Conservation (phyloP, 2,329 filamentous ascomycete species). For the Acarospora socialis region DNA sequence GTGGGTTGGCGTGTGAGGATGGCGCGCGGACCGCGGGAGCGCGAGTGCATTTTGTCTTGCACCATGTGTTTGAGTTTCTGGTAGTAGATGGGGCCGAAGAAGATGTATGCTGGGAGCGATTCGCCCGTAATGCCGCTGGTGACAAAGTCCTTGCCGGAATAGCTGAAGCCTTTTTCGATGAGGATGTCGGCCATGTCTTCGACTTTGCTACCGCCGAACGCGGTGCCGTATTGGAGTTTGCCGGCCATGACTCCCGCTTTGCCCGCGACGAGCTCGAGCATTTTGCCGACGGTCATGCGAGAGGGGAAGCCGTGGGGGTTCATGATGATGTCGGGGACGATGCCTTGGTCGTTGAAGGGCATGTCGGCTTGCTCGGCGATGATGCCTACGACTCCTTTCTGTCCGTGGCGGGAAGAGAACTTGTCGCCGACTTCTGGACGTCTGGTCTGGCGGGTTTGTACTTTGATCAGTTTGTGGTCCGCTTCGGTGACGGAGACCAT, state of each 20-base stretch:
- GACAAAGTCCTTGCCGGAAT: conserved; percentile 94
- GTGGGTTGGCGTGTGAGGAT: conserved; percentile 92
- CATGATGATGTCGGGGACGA: conserved; percentile 99
- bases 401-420: conserved; percentile 94
- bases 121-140: conserved; percentile 93
- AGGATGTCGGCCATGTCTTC: conserved; percentile 80
- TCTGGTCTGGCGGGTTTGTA: conserved; percentile 90
- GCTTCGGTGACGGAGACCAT: conserved; percentile 82
- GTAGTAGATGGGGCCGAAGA: conserved; percentile 98
- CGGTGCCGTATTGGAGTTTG: conserved; percentile 77
- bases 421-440: conserved; percentile 94
- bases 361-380: conserved; percentile 95
- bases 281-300: conserved; percentile 97
- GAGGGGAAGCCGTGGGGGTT: conserved; percentile 99
- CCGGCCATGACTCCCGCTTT: conserved; percentile 84
- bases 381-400: conserved; percentile 94
- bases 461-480: conserved; percentile 77
- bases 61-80: conserved; percentile 99
- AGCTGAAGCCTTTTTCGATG: conserved; percentile 80
- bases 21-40: conserved; percentile 74
- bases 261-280: conserved; percentile 85
- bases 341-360: conserved; percentile 81
- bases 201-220: conserved; percentile 68
- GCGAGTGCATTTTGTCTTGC: conserved; percentile 98
- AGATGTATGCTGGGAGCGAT: conserved; percentile 85